Conservation (phyloP, 495 filamentous ascomycete genomes). For the Halenospora varia region DNA sequence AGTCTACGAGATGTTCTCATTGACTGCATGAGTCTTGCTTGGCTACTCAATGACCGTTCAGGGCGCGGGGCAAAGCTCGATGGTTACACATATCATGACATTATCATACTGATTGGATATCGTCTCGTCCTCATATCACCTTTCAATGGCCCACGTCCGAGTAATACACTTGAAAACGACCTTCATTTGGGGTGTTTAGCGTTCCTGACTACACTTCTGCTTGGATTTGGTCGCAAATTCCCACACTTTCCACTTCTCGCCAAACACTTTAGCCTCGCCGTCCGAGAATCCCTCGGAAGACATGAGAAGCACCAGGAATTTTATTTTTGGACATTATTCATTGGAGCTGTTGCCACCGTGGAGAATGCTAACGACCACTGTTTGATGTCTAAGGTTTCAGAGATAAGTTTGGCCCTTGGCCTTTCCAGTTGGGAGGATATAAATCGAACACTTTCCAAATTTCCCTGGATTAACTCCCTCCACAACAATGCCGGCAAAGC, state of each 20-base stretch:
- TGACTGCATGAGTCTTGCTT: slow-evolving; percentile 2
- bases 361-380: background rate
- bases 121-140: background rate
- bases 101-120: slow-evolving; percentile 14
- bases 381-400: slow-evolving; percentile 1
- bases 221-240: slow-evolving; percentile 4
- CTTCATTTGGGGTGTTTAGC: slow-evolving; percentile 15
- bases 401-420: background rate
- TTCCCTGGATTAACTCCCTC: slow-evolving; percentile 14
- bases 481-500: slow-evolving; percentile 3
- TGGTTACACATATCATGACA: slow-evolving; percentile 14
- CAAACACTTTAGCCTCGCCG: background rate
- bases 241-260: slow-evolving; percentile 11
- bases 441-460: slow-evolving; percentile 1
- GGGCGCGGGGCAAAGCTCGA: background rate
- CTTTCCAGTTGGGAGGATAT: slow-evolving; percentile 12
- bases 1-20: slow-evolving; percentile 3
- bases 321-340: background rate
- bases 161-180: background rate
- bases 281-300: background rate
- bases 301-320: background rate
- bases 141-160: background rate
- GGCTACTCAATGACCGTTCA: background rate
- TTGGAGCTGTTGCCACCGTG: slow-evolving; percentile 5
- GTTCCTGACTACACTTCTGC: slow-evolving; percentile 16